Base-by-base conservation (phyloP, 352 stramenopile species). In the Plasmopara halstedii region DNA sequence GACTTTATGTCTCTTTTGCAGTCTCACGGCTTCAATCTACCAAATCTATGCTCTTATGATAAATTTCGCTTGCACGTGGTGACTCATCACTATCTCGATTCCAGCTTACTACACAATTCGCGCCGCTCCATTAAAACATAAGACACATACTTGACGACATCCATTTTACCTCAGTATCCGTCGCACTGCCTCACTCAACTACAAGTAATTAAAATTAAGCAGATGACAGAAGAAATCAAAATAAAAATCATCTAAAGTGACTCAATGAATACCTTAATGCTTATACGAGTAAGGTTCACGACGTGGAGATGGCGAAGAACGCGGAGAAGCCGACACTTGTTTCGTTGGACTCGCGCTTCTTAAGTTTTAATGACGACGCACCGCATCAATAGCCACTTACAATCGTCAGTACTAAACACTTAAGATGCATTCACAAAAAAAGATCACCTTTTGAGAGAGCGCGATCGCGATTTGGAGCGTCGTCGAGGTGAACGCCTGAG, bases 401-500 rank as follows among this genome's bases (percentile, higher is more conserved):
- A 6, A 6, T n/a, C 7, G 31, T 23, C 8, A 39, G 13, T 29
- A 29, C 11, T 4, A 6, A 10, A 29, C 11, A 29, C 25, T 4
- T 29, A 11, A 10, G 3, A 2, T 11, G 1, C 2, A 29, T 29
- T 10, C 29, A 6, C 23, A 46, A 19, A 46, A 9, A 4, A 7
- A 0, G 6, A 4, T 9, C 31, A 62, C 53, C 53, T 65, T 21
- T 43, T 53, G 8, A 23, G 29, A 23, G 51, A 62, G 15, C 44
- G 35, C 22, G 56, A 65, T 19, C 58, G 58, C 22, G 58, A 67
- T 23, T 56, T 67, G 39, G 58, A 62, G 40, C 40, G 53, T 34
- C 46, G 42, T n/a, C 53, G 32, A 4, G 52, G 43, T 20, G 54
- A 63, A 9, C 46, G 42, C 29, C 39, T 57, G 5, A 48, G 54